Base-by-base conservation (phyloP, 2,329 filamentous ascomycete species). In the Chalaropsis thielavioides region DNA sequence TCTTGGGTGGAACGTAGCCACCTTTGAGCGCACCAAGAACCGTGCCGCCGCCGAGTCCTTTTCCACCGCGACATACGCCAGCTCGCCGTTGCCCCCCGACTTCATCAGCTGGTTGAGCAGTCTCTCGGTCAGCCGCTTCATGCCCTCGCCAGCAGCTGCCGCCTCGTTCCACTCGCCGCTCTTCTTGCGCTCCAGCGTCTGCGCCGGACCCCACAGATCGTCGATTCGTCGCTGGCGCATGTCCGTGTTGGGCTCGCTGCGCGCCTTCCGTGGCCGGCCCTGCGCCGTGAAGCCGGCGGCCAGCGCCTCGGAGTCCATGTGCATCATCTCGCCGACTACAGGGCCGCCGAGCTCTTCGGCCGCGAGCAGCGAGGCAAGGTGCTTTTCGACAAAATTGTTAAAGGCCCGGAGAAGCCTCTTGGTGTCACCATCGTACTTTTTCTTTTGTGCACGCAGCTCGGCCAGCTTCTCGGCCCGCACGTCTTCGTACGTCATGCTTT, bases 281-380 rank as follows among this genome's bases (percentile, higher is more conserved):
- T 83, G 80, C 0, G 81, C 74, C 69, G 78, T 85, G 72, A 86
- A 86, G 1, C 83, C 83, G 8, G 79, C 80, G 4, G 78, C 80
- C 5, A 86, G 74, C 68, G 81, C 81, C 56, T 87, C 81, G 8
- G 81, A 70, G 77, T 85, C 75, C 24, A 88, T 71, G 73, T 88
- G 83, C 71, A 87, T 79, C 69, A 86, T 78, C 69, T 90, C 87
- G 2, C 90, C 89, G 0, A 92, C 89, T 11, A 91, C 86, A 0
- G 90, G 90, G 0, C 90, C 90, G 7, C 90, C 90, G 0, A 92
- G 79, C 71, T 91, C 88, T 75, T 95, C 90, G 0, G 89, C 88
- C 6, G 89, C 90, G 54, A 95, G 78, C 83, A 92, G 88, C 2
- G 82, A 75, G 0, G 88, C 87, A 0, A 95, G 79, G 49, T 83